Evolutionary conservation across 345 rosid species (phyloP).

Genomic region (Gossypium arboreum): DNA sequence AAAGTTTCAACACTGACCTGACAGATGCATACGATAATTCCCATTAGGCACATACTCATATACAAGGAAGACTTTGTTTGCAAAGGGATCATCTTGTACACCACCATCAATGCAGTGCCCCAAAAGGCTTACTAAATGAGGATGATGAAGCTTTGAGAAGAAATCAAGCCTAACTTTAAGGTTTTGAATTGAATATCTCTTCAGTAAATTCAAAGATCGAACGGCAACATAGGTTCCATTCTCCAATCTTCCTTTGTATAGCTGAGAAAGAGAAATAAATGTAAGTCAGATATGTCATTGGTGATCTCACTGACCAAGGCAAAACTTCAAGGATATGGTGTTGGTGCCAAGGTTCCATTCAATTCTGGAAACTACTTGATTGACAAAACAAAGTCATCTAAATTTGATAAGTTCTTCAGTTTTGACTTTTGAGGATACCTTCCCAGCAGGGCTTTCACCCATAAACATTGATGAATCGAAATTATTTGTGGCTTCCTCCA

Average conservation of each 20-base stretch:
- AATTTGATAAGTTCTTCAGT: neutral
- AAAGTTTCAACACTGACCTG: constrained; percentile 50
- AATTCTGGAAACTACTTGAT: neutral
- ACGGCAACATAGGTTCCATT: constrained; percentile 69
- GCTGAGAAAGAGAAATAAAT: constrained; percentile 42
- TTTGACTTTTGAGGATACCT: constrained; percentile 43
- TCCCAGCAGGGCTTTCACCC: constrained; percentile 79
- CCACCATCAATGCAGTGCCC: constrained; percentile 71
- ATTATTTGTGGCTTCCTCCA: constrained; percentile 75
- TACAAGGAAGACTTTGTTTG: constrained; percentile 57
- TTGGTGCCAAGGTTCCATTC: neutral
- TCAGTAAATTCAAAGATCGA: constrained; percentile 53
- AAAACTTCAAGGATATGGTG: neutral
- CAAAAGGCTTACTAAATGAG: constrained; percentile 75
- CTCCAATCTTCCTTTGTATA: constrained; percentile 77
- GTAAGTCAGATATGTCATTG: neutral
- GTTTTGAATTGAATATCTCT: constrained; percentile 65
- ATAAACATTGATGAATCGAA: constrained; percentile 61
- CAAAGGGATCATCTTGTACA: constrained; percentile 42
- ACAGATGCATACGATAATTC: constrained; percentile 59
- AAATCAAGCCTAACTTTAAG: constrained; percentile 67
- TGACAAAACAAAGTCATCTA: neutral
- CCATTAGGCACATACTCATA: constrained; percentile 68
- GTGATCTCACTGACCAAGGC: neutral
- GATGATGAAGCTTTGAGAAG: constrained; percentile 86